A percentile compares a stretch with the other conserved stretches of the same genome.
Conservation (phyloP, 345 rosid genomes). For the Toxicodendron radicans region DNA sequence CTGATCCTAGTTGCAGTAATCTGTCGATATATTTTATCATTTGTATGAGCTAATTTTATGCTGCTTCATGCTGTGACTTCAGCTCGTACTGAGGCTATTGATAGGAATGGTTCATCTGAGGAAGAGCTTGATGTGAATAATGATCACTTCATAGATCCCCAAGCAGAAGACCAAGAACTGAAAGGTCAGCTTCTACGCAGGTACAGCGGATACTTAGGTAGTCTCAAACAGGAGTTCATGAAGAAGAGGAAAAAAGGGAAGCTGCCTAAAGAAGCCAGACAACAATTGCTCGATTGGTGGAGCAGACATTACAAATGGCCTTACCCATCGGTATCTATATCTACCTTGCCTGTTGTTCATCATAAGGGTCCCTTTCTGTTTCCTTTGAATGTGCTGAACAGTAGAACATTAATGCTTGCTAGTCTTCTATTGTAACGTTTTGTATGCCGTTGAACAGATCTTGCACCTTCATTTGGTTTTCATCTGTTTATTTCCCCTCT, state of each 20-base stretch:
- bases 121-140: slow-evolving; percentile 73
- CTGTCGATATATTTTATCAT: not conserved
- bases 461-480: not conserved
- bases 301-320: slow-evolving; percentile 99
- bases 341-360: not conserved
- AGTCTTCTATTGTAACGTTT: not conserved
- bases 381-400: not conserved
- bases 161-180: slow-evolving; percentile 90
- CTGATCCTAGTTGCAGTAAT: not conserved
- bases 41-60: not conserved
- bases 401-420: not conserved
- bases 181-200: slow-evolving; percentile 86
- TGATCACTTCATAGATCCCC: slow-evolving; percentile 66
- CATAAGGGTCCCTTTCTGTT: not conserved
- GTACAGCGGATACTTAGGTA: slow-evolving; percentile 87
- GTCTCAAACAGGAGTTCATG: slow-evolving; percentile 89
- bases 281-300: slow-evolving; percentile 97
- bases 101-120: slow-evolving; percentile 60
- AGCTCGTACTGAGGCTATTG: slow-evolving; percentile 14
- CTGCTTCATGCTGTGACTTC: not conserved
- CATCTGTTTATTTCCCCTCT: no score
- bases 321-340: slow-evolving; percentile 81
- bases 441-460: not conserved
- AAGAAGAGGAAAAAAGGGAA: slow-evolving; percentile 97
- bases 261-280: slow-evolving; percentile 95